Percentiles rank a stretch among this genome's conserved stretches.
Evolutionary conservation across 2,329 filamentous ascomycete genomes (phyloP).

Genomic region (Xylaria sp.): DNA sequence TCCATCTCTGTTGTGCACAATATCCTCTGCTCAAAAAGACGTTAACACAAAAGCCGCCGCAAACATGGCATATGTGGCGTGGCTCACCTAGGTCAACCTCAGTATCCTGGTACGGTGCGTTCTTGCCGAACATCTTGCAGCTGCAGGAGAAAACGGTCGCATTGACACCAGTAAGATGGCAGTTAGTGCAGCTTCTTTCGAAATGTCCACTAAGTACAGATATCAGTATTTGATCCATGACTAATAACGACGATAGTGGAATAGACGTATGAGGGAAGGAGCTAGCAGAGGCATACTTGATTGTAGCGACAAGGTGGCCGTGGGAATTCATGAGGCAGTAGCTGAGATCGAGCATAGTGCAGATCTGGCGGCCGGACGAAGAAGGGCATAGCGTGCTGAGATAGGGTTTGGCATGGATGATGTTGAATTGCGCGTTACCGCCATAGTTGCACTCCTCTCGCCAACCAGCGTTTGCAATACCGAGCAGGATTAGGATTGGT

Average conservation of each 20-base stretch:
- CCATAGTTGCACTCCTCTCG: constrained; percentile 28
- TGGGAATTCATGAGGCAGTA: constrained; percentile 37
- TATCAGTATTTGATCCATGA: neutral
- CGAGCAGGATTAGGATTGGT: neutral
- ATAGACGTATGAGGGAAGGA: neutral
- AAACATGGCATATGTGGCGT: neutral
- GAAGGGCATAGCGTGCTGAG: constrained; percentile 36
- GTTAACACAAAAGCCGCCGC: neutral
- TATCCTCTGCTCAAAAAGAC: constrained; percentile 17
- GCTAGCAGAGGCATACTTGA: constrained; percentile 29
- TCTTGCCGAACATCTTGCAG: constrained; percentile 36
- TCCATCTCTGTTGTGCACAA: constrained; percentile 28
- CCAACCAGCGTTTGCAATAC: constrained; percentile 26
- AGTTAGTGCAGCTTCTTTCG: constrained; percentile 33
- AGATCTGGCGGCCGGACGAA: constrained; percentile 28
- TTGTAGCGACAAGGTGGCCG: constrained; percentile 28
- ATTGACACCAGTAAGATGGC: constrained; percentile 32
- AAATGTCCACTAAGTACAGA: constrained; percentile 29
- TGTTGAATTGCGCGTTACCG: constrained; percentile 31
- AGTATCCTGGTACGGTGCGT: constrained; percentile 28
- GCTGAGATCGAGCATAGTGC: constrained; percentile 38
- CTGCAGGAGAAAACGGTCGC: constrained; percentile 32
- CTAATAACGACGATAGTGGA: neutral
- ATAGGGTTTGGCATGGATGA: constrained; percentile 17
- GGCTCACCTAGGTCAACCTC: constrained; percentile 34